Evolutionary conservation across 129 eudicot species (phyloP).

Genomic region (Saussurea involucrata): DNA sequence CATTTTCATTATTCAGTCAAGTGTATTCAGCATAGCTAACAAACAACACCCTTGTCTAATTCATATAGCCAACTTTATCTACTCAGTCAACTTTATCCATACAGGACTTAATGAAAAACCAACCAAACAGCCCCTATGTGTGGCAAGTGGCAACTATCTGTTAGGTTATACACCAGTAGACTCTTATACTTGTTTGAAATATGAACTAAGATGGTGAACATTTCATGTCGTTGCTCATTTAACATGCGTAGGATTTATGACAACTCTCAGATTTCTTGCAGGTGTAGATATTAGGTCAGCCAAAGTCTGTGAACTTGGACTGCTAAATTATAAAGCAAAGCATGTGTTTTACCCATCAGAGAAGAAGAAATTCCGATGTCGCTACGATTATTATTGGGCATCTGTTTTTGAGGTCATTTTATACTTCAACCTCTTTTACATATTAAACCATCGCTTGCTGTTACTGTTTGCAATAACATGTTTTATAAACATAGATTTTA

Average conservation of each 20-base stretch:
- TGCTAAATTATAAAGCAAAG: slow-evolving; percentile 88
- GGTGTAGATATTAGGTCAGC: slow-evolving; percentile 95
- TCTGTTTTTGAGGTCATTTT: slow-evolving; percentile 79
- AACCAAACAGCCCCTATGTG: no score
- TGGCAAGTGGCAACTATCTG: neutral
- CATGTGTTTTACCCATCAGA: slow-evolving; percentile 84
- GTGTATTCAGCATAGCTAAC: no score
- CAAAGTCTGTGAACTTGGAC: slow-evolving; percentile 93
- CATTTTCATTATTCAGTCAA: no score
- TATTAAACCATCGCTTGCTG: neutral
- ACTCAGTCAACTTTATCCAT: no score
- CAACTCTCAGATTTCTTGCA: slow-evolving; percentile 33
- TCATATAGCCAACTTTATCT: no score
- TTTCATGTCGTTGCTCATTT: neutral
- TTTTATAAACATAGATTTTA: neutral
- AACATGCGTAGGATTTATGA: slow-evolving; percentile 8
- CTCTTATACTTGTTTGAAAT: neutral
- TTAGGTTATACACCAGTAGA: neutral
- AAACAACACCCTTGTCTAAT: no score
- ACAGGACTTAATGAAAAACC: no score
- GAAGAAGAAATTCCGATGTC: slow-evolving; percentile 85
- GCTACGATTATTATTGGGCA: slow-evolving; percentile 97
- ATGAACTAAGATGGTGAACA: neutral
- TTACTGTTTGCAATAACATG: neutral
- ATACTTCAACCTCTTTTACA: neutral